These are phyloP conservation scores for Nicotiana undulata DNA, from an alignment of 257 asterid species.

Conservation along the genomic window DNA sequence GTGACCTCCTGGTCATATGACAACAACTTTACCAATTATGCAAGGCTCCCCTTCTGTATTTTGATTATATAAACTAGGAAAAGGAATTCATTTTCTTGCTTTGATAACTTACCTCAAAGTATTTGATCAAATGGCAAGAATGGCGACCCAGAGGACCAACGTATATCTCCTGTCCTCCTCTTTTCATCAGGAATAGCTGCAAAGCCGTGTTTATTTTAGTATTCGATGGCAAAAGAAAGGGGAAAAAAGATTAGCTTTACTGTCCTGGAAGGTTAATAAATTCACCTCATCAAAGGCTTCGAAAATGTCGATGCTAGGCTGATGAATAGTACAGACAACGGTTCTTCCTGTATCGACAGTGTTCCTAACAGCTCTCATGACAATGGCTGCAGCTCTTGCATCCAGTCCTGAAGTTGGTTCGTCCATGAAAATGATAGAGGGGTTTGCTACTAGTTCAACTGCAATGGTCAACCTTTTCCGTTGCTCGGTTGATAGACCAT, in stretches of 20 bases:
- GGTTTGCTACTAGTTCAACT: constrained; percentile 61
- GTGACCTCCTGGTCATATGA: too few species aligned
- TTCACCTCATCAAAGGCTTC: constrained; percentile 61
- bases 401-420: constrained; percentile 68
- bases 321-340: constrained; percentile 69
- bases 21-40: too few species aligned
- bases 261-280: neutral
- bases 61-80: neutral
- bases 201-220: neutral
- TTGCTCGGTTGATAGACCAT: constrained; percentile 63
- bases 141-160: constrained; percentile 57
- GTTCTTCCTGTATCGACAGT: constrained; percentile 63
- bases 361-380: constrained; percentile 62
- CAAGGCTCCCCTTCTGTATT: too few species aligned
- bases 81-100: neutral
- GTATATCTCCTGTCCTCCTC: constrained; percentile 67
- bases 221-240: neutral
- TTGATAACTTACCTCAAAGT: constrained; percentile 37
- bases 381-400: constrained; percentile 72
- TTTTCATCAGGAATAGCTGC: constrained; percentile 49
- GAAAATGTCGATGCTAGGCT: constrained; percentile 65
- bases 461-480: constrained; percentile 66
- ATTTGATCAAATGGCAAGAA: constrained; percentile 38
- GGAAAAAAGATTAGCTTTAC: neutral
- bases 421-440: constrained; percentile 69